phyloP scores from a whole-genome alignment of 176 grass and related monocot genomes.

The Bothriochloa decipiens region DNA sequence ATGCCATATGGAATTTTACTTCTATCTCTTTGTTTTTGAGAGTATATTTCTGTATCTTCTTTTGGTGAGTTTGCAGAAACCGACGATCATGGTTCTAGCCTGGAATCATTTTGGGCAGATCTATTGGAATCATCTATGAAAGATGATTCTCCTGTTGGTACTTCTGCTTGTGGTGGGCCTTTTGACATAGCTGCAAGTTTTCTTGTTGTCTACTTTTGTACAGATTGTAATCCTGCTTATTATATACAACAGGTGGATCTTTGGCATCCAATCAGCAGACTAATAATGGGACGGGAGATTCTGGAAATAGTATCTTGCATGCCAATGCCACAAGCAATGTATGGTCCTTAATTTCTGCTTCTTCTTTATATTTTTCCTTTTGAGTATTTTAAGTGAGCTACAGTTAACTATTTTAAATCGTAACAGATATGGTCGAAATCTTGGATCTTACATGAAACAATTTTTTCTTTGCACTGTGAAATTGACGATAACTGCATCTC shows the following conservation, averaged over 20 bases:
- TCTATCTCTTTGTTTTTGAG: slow-evolving; percentile 23
- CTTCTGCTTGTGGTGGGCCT: slow-evolving; percentile 41
- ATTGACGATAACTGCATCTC: background rate
- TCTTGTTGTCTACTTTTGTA: slow-evolving; percentile 15
- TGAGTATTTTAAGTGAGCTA: slow-evolving; percentile 45
- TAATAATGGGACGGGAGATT: slow-evolving; percentile 29
- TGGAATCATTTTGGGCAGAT: slow-evolving; percentile 84
- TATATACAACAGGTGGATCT: slow-evolving; percentile 56
- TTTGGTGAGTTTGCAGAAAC: slow-evolving; percentile 49
- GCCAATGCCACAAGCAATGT: slow-evolving; percentile 47
- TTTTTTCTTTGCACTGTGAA: slow-evolving; percentile 19
- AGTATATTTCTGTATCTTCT: slow-evolving; percentile 20
- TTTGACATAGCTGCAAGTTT: slow-evolving; percentile 9
- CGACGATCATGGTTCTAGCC: slow-evolving; percentile 64
- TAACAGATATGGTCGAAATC: slow-evolving; percentile 18
- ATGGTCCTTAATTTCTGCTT: slow-evolving; percentile 22
- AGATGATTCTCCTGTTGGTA: slow-evolving; percentile 37
- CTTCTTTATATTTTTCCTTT: background rate
- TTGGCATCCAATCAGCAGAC: slow-evolving; percentile 36
- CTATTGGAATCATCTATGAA: slow-evolving; percentile 66
- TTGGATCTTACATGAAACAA: slow-evolving; percentile 14
- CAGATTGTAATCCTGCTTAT: slow-evolving; percentile 40
- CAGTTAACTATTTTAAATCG: slow-evolving; percentile 34
- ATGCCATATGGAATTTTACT: slow-evolving; percentile 11
- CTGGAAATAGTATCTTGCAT: slow-evolving; percentile 39